Conservation (phyloP, 345 rosid genomes). For the Boechera divaricarpa region DNA sequence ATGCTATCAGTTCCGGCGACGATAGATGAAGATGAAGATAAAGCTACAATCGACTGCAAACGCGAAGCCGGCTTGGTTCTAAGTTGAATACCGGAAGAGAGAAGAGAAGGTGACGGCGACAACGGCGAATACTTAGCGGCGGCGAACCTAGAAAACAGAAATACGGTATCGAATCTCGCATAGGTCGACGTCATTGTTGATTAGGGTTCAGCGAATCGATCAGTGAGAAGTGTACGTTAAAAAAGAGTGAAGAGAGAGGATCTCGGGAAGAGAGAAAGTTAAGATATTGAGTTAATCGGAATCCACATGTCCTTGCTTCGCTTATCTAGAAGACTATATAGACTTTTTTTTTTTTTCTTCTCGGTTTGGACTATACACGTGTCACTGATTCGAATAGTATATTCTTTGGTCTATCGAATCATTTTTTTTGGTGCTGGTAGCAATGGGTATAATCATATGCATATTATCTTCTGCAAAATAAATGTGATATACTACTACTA, state of each 20-base stretch:
- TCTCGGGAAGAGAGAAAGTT: conserved; percentile 21
- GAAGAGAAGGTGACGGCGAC: conserved; percentile 39
- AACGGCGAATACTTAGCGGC: conserved; percentile 34
- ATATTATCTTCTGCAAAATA: not conserved
- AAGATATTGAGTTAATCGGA: conserved; percentile 12
- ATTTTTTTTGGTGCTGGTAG: too few species aligned
- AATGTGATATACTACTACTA: not conserved
- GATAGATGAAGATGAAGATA: conserved; percentile 58
- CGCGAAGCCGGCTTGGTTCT: conserved; percentile 29
- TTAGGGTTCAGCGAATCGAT: not conserved
- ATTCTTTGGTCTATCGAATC: not conserved
- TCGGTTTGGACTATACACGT: conserved; percentile 13
- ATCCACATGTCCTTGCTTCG: conserved; percentile 40
- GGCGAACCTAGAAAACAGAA: conserved; percentile 34
- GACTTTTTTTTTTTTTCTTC: too few species aligned
- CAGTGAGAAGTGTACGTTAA: conserved; percentile 24
- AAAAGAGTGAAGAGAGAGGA: not conserved
- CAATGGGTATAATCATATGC: too few species aligned
- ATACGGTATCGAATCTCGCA: conserved; percentile 48
- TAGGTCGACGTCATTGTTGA: conserved; percentile 50
- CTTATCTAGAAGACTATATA: conserved; percentile 20
- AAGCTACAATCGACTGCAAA: conserved; percentile 47
- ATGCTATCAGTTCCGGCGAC: conserved; percentile 72
- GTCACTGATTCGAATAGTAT: conserved; percentile 2
- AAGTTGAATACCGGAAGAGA: conserved; percentile 47